phyloP scores from a whole-genome alignment of 306 rosid genomes.

The Parietaria judaica region DNA sequence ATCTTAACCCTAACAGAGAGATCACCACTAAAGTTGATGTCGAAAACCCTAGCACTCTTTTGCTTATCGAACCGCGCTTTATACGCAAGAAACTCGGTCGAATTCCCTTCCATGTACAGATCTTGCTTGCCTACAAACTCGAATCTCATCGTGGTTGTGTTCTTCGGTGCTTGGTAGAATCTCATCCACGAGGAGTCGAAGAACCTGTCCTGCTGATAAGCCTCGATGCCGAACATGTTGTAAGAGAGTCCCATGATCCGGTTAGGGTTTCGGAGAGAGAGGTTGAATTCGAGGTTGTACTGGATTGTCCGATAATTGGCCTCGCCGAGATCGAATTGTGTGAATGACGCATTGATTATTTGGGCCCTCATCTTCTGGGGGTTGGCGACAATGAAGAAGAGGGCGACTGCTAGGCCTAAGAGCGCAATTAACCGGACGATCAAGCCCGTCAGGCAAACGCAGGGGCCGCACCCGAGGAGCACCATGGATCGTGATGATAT shows the following conservation, averaged over 20 bases:
- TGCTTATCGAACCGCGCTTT: slow-evolving; percentile 14
- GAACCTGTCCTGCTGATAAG: slow-evolving; percentile 22
- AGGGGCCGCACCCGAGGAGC: neutral
- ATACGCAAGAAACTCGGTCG: slow-evolving; percentile 1
- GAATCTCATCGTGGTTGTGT: slow-evolving; percentile 18
- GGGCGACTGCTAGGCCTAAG: slow-evolving; percentile 10
- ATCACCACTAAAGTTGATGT: slow-evolving; percentile 21
- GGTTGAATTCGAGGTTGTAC: slow-evolving; percentile 6
- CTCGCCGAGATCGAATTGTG: slow-evolving; percentile 30
- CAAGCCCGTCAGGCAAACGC: neutral
- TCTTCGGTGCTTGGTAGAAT: slow-evolving; percentile 47
- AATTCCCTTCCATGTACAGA: slow-evolving; percentile 2
- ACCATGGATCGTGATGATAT: neutral
- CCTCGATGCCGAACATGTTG: slow-evolving; percentile 30
- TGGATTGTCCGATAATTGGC: slow-evolving; percentile 8
- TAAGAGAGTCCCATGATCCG: slow-evolving; percentile 38
- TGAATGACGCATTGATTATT: slow-evolving; percentile 36
- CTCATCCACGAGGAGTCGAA: neutral
- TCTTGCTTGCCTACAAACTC: slow-evolving; percentile 24
- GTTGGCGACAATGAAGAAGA: slow-evolving; percentile 45
- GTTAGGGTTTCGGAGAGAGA: slow-evolving; percentile 49
- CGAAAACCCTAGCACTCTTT: slow-evolving; percentile 16
- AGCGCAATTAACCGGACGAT: slow-evolving; percentile 8
- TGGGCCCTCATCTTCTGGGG: slow-evolving; percentile 39
- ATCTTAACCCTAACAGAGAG: neutral